Base-by-base conservation (phyloP, 2,329 filamentous ascomycete genomes). In the Cladosporium velox region DNA sequence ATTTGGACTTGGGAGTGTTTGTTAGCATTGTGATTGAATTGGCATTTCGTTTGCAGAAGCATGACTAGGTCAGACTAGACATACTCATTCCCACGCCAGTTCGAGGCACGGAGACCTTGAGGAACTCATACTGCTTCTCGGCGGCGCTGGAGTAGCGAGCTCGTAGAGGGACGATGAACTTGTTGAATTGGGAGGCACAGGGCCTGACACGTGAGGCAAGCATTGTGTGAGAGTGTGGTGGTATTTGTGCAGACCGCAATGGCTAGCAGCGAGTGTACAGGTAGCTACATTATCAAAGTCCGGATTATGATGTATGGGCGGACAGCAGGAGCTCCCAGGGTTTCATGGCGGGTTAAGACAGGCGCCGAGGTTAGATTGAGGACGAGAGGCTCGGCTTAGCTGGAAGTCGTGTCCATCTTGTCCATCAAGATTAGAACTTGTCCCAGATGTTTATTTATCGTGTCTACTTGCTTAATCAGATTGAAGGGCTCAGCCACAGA, bases 41-140 rank as follows among this genome's bases (percentile, higher is more conserved):
- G 41, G 3, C 4, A 1, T 12, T 21, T 41, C 8, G 32, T 21
- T 12, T 41, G 18, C 68, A 68, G 28, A 38, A 52, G 52, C 24
- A 24, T 24, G 12, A 24, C 12, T 41, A 59, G n/a, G 41, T 61
- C 66, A n/a, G 35, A 30, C 6, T 21, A 12, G 14, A 70, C 82
- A 69, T 85, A 97, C 94, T 91, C 81, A 97, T 86, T 2, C 91
- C 92, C 66, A 99, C 93, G 60, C 93, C 93, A n/a, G 91, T 90
- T 79, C 90, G 91, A 11, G 94, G 94, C 71, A 87, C 88, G 21
- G 91, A 92, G 60, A 92, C 88, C 72, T 95, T 83, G 72, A 98
- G 89, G 79, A 90, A 90, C 76, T 97, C 91, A 80, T 96, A 97
- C 64, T 79, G 79, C 66, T 79, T 73, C 55, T 75, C 75, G 65